These are phyloP conservation scores for Dichotomocladium elegans DNA, from an alignment of 371 early-diverging fungal species.

Conservation along the genomic window DNA sequence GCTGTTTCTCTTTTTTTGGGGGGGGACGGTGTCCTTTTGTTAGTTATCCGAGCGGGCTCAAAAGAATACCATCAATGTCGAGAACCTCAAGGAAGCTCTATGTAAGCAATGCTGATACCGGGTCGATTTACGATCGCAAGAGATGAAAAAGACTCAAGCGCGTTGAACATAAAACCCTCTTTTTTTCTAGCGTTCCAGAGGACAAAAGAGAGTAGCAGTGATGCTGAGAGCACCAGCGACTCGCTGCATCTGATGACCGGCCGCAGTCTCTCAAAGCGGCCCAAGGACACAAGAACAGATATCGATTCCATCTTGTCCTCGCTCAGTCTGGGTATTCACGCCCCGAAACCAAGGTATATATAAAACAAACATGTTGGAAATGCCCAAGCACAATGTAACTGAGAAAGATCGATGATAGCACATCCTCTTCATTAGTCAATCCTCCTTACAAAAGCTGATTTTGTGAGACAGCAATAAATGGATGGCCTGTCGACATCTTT, in stretches of 20 bases:
- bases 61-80: conserved; percentile 39
- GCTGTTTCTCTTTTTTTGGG: no score
- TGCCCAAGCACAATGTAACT: background rate
- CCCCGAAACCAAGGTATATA: conserved; percentile 14
- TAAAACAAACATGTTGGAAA: background rate
- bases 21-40: background rate
- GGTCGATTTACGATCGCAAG: background rate
- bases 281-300: conserved; percentile 25
- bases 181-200: conserved; percentile 1
- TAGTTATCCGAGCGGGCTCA: conserved; percentile 19
- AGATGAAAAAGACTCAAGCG: background rate
- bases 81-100: conserved; percentile 47
- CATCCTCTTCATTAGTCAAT: conserved; percentile 11
- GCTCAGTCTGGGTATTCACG: conserved; percentile 21
- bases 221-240: conserved; percentile 1
- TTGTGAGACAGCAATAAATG: no score
- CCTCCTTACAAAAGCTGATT: conserved; percentile 15
- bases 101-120: background rate
- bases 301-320: conserved; percentile 40
- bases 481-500: no score
- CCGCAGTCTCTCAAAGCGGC: conserved; percentile 18
- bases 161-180: no score
- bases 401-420: background rate
- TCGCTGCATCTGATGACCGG: conserved; percentile 17
- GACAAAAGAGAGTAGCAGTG: background rate